Conservation (phyloP, 2,329 filamentous ascomycete genomes). For the Gliomastix tumulicola region DNA sequence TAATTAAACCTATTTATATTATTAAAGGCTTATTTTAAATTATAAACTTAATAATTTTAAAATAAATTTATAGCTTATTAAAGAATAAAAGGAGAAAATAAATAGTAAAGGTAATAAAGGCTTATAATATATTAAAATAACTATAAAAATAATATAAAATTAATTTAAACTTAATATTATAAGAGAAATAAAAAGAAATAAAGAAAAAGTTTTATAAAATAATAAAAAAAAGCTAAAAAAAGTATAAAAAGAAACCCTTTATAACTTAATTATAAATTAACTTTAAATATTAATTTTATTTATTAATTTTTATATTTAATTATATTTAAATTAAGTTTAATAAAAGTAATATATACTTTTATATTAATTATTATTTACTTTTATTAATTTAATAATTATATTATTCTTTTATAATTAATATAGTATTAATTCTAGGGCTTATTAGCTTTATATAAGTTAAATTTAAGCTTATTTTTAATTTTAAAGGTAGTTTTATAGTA, state of each 20-base stretch:
- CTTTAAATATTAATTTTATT: not conserved
- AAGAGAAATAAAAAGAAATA: no score
- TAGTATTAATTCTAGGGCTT: no score
- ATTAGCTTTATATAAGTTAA: no score
- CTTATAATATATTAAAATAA: not conserved
- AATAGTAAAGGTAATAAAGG: not conserved
- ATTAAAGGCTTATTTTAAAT: no score
- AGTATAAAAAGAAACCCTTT: no score
- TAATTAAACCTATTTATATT: not conserved
- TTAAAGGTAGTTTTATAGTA: no score
- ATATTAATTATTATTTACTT: not conserved
- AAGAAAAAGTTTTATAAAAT: no score
- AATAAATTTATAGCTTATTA: not conserved
- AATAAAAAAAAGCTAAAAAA: no score
- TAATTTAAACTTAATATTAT: not conserved
- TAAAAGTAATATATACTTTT: not conserved
- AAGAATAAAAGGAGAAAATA: not conserved
- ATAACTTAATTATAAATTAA: not conserved
- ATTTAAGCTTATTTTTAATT: no score
- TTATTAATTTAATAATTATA: not conserved
- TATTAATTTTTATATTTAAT: not conserved
- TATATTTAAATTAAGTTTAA: not conserved
- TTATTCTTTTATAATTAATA: not conserved
- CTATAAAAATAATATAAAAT: not conserved
- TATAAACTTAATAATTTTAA: not conserved